Base-by-base conservation (phyloP, 345 rosid species). In the Hibiscus mutabilis region DNA sequence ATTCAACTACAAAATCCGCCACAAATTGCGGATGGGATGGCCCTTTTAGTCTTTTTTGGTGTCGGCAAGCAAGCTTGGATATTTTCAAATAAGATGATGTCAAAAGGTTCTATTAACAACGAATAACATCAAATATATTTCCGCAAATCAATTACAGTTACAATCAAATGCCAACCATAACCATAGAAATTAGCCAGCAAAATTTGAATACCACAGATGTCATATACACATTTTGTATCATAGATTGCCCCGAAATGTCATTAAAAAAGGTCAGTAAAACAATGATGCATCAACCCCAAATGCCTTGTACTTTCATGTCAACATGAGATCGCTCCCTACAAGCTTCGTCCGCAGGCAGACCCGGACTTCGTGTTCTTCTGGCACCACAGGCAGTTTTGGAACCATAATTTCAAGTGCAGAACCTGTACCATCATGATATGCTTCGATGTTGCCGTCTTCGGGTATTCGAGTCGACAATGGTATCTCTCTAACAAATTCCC, bases 321-420 rank as follows among this genome's bases (percentile, higher is more conserved):
- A 82, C 92, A 86, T 78, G 64, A 89, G 90, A 76, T 85, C 97
- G 33, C 83, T 85, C 77, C 81, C 88, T 66, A 88, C 88, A 27
- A 89, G 89, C 71, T 85, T 83, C n/a, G 97, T 88, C 25, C 97
- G 90, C 29, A 91, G 88, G 85, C 96, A 93, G 62, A 93, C 97
- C 1, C 89, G 91, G 47, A 95, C 96, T 80, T 92, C 99, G 13
- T 92, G 99, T 79, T 95, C 99, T 85, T 92, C 99, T 2, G 91
- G 93, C 16, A 96, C 97, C 35, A 78, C 83, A 7, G 89, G 93
- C 22, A 86, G 89, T 77, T 92, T 95, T 1, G 99, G 99, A 74
- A 95, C 96, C 79, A 92, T 81, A 51, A 95, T 89, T 86, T 95
- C 99, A 46, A 95, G 97, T 80, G 87, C 79, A 3, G 99, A 89